Percentiles rank a stretch among this genome's conserved stretches.
Evolutionary conservation across 371 early-diverging fungal species (phyloP).

Genomic region (Paraphysoderma sedebokerense): DNA sequence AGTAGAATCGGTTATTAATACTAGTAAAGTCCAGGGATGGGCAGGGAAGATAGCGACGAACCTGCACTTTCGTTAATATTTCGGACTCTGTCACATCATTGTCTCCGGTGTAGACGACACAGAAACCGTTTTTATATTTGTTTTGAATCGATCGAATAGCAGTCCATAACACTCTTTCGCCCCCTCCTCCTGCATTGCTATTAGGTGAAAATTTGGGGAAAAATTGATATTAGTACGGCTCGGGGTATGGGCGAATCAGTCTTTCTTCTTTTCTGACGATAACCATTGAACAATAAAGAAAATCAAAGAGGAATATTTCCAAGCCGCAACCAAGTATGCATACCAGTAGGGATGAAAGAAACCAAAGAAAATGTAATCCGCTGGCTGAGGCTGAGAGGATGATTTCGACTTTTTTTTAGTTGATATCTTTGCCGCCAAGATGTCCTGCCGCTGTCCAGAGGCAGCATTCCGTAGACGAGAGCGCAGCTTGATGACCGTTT

Average conservation of each 20-base stretch:
- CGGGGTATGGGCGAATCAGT: too few species aligned
- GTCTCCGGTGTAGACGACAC: constrained; percentile 69
- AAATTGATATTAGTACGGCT: too few species aligned
- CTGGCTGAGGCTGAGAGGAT: not conserved
- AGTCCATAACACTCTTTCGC: constrained; percentile 89
- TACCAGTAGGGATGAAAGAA: constrained; percentile 84
- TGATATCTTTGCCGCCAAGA: too few species aligned
- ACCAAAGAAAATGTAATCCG: constrained; percentile 17
- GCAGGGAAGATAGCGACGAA: constrained; percentile 4
- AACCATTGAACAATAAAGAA: not conserved
- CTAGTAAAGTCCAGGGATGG: too few species aligned
- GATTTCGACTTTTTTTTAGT: too few species aligned
- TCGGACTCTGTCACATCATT: constrained; percentile 23
- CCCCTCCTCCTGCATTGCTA: constrained; percentile 86
- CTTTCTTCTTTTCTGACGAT: not conserved
- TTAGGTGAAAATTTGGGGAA: not conserved
- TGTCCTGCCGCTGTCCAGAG: too few species aligned
- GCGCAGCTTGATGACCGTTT: too few species aligned
- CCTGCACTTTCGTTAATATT: constrained; percentile 43
- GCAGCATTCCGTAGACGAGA: too few species aligned
- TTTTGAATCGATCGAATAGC: constrained; percentile 56
- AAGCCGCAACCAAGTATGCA: not conserved
- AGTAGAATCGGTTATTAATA: too few species aligned
- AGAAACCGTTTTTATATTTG: constrained; percentile 35
- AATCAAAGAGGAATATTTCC: not conserved